These are phyloP conservation scores for Hansenula sp. DNA, from an alignment of 1,139 yeast genomes.

Conservation along the genomic window DNA sequence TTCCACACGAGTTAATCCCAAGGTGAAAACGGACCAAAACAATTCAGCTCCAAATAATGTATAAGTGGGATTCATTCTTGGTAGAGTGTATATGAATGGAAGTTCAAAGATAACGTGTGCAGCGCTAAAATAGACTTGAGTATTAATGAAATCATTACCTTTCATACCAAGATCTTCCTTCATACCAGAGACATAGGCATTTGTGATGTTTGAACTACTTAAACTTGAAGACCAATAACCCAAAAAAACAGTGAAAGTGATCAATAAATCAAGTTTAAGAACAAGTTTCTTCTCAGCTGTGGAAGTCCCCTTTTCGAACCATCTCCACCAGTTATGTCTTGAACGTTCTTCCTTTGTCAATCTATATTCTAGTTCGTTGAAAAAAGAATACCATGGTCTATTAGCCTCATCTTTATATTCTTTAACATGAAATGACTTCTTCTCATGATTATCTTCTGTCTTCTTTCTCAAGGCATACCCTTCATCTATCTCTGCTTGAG, in stretches of 20 bases:
- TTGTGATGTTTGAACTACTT: constrained; percentile 53
- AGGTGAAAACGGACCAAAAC: constrained; percentile 53
- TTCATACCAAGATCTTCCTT: constrained; percentile 45
- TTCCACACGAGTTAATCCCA: constrained; percentile 36
- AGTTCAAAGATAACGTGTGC: constrained; percentile 49
- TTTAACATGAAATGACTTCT: constrained; percentile 1
- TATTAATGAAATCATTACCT: constrained; percentile 56
- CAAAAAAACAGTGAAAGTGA: constrained; percentile 53
- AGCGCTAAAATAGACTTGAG: constrained; percentile 46
- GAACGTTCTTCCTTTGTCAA: constrained; percentile 32
- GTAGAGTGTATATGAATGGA: constrained; percentile 27
- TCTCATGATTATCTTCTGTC: background rate
- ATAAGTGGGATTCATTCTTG: constrained; percentile 40
- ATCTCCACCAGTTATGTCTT: constrained; percentile 54
- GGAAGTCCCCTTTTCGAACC: constrained; percentile 59
- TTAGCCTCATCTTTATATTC: constrained; percentile 61
- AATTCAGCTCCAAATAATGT: constrained; percentile 47
- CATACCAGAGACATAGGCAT: constrained; percentile 59
- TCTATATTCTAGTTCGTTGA: constrained; percentile 59
- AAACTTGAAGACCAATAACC: constrained; percentile 66
- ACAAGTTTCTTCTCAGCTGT: constrained; percentile 46
- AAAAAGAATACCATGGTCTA: constrained; percentile 59
- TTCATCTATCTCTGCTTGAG: background rate
- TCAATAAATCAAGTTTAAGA: constrained; percentile 52
- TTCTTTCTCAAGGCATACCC: background rate